Base-by-base conservation (phyloP, 1,139 yeast genomes). In the Candida sp. region DNA sequence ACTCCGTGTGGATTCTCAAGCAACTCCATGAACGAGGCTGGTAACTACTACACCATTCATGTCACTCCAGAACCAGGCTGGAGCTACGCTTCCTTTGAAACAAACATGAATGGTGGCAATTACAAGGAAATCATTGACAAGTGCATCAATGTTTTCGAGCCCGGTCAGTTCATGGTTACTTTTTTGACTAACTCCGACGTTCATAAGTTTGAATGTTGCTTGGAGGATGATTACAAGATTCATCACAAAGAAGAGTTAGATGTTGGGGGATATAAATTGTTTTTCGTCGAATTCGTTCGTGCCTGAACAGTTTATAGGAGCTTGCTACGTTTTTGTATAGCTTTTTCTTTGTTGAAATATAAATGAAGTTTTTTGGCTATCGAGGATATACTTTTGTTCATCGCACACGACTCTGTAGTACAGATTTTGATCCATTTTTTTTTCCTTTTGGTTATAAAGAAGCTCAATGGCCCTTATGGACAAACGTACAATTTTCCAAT, bases 1-100 rank as follows among this genome's bases (percentile, higher is more conserved):
- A 77, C 90, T n/a, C 99, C 99, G 2, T 94, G 98, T 70, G 99
- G 99, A 12, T 94, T 85, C 66, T 90, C 97, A 2, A 90, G 97
- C 47, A 94, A 94, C 69, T 87, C 96, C 28, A 74, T 91, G 44
- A 70, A 89, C 48, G 80, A 77, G 23, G 81, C 81, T 32, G 81
- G 82, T 26, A 82, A 81, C 66, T 94, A 93, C 73, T 92, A 90
- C 66, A 94, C 98, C 17, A 78, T 93, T 55, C 99, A 94, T 68
- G 90, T 94, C 40, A 94, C 99, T 0, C 99, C 99, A 0, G 98
- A 94, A 68, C 69, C 78, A 22, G 96, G 94, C 31, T 94, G 96
- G 91, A 90, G 97, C 3, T 94, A 94, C 70, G 98, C 98, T 11
- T 90, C 97, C 12, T 94, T 93, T 70, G 98, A 94, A 67, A 86